A percentile compares a stretch with the other conserved stretches of the same genome.
Conservation (phyloP, 768 basidiomycete species). For the Pleurotus sapidus region DNA sequence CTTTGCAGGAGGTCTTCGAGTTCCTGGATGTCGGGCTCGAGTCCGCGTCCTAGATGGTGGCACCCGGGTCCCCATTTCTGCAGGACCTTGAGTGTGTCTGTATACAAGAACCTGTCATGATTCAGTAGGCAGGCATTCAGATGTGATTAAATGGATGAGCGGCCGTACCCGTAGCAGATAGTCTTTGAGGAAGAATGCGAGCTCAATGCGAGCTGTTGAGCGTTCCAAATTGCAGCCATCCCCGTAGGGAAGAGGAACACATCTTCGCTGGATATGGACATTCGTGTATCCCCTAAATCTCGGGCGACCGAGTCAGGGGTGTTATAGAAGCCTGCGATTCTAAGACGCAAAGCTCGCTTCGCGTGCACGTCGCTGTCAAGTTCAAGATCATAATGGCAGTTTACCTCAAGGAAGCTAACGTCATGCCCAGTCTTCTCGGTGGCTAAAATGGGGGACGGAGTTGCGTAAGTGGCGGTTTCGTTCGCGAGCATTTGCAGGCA, state of each 20-base stretch:
- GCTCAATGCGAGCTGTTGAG: conserved; percentile 68
- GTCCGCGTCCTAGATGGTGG: conserved; percentile 81
- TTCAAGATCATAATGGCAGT: conserved; percentile 13
- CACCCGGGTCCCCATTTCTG: conserved; percentile 97
- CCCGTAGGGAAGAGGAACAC: conserved; percentile 87
- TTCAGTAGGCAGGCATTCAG: not conserved
- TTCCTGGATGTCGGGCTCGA: conserved; percentile 70
- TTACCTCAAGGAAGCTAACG: not conserved
- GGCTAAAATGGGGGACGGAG: conserved; percentile 6
- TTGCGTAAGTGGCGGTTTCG: conserved; percentile 27
- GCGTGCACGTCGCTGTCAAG: conserved; percentile 4
- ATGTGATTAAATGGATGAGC: too few species aligned
- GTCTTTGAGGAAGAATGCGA: conserved; percentile 68
- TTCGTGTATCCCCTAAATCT: too few species aligned
- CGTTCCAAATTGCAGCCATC: conserved; percentile 94
- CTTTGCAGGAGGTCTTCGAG: conserved; percentile 60
- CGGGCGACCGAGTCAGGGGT: not conserved
- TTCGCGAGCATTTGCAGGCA: conserved; percentile 72
- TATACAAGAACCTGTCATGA: conserved; percentile 80
- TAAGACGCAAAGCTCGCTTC: conserved; percentile 81
- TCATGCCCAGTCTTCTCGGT: not conserved
- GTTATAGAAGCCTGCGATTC: conserved; percentile 54
- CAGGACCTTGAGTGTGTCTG: conserved; percentile 90
- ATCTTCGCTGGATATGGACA: conserved; percentile 83
- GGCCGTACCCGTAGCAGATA: conserved; percentile 86